Base-by-base conservation (phyloP, 2,329 filamentous ascomycete species). In the Alternaria gansuensis region DNA sequence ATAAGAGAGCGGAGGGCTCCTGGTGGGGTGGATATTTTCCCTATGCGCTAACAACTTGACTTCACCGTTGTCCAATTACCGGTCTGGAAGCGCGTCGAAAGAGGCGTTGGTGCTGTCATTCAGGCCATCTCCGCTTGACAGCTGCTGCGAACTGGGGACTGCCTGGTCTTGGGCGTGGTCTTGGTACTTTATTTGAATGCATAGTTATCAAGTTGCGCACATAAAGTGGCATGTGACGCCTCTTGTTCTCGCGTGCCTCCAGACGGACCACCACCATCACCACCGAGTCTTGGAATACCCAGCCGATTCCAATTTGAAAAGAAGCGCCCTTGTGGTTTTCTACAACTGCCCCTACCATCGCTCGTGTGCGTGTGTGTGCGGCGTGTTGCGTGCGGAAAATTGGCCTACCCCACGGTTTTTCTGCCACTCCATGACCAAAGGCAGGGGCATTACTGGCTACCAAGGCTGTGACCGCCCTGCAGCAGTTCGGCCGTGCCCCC, bases 381-480 rank as follows among this genome's bases (percentile, higher is more conserved):
- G 55, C 55, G 64, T 69, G 64, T 71, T 65, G 69, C 65, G 68
- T 66, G 62, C 63, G 62, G 64, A 69, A 72, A 72, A 71, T 71
- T 64, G 63, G 60, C 64, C 65, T 76, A 75, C 74, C 74, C 74
- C 74, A 76, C 74, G 74, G 70, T 68, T 71, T 75, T 62, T 62
- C 72, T 75, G 73, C 72, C 70, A 57, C 14, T 41, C 57, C 64
- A 68, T 73, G 68, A 66, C 71, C 64, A 59, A 59, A 68, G 64
- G 58, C 62, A 53, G 63, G 46, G 57, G 14, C 33, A 33, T 60
- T 45, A 65, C 63, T 57, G 61, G 67, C 60, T 57, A 54, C 63
- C 62, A 60, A 60, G 68, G 69, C 71, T 68, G 73, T 71, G 51
- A 58, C 55, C 55, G 55, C 55, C 55, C 55, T 58, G 51, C 55